Conservation (phyloP, 306 rosid species). For the Dalbergia cochinchinensis region DNA sequence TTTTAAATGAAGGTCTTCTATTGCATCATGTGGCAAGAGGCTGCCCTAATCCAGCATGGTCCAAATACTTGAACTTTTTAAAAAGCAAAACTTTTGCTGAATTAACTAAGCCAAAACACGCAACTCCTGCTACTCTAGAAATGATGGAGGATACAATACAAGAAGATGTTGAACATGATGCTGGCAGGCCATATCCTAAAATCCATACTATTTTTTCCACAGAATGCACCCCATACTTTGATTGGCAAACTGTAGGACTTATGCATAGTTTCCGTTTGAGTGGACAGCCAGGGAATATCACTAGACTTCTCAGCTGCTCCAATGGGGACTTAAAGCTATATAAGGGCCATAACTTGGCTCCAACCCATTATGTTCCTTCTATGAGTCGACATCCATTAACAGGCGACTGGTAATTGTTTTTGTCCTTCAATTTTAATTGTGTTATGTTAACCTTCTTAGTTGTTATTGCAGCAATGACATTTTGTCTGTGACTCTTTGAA, state of each 20-base stretch:
- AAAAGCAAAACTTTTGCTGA: slow-evolving; percentile 85
- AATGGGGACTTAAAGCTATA: slow-evolving; percentile 76
- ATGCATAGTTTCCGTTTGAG: slow-evolving; percentile 86
- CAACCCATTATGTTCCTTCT: slow-evolving; percentile 95
- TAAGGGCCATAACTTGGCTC: slow-evolving; percentile 86
- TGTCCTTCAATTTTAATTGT: slow-evolving; percentile 29
- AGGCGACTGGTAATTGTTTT: slow-evolving; percentile 83
- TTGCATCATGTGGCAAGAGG: slow-evolving; percentile 84
- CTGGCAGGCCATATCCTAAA: slow-evolving; percentile 68
- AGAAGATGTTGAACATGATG: slow-evolving; percentile 48
- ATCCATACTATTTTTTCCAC: slow-evolving; percentile 93
- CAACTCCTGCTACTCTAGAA: slow-evolving; percentile 73
- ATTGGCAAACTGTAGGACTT: slow-evolving; percentile 99
- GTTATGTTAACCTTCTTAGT: slow-evolving; percentile 7
- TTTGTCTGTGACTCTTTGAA: background rate
- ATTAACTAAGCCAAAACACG: slow-evolving; percentile 74
- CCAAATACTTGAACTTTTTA: slow-evolving; percentile 87
- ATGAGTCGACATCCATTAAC: slow-evolving; percentile 96
- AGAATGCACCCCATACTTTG: slow-evolving; percentile 88
- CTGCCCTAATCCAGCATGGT: slow-evolving; percentile 84
- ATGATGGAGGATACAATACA: slow-evolving; percentile 59
- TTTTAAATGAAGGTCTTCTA: slow-evolving; percentile 85
- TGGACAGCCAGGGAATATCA: slow-evolving; percentile 96
- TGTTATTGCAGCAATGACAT: slow-evolving; percentile 26
- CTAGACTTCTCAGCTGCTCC: slow-evolving; percentile 94